These are phyloP conservation scores for Sphenostylis stenocarpa DNA, from an alignment of 306 rosid species.

Conservation along the genomic window DNA sequence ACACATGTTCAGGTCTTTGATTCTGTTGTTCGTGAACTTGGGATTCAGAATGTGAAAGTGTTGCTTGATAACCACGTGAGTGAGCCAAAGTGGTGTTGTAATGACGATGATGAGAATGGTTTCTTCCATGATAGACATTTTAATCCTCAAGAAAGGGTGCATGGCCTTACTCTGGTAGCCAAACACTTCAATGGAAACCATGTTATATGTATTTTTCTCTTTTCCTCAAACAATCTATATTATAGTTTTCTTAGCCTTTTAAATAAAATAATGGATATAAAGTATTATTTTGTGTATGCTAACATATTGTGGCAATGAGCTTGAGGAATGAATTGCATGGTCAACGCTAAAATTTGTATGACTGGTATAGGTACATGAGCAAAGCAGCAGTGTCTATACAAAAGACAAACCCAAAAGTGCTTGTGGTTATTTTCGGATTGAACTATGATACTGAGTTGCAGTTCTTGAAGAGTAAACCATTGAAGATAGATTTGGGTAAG, in stretches of 20 bases:
- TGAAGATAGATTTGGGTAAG: too few species aligned
- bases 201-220: too few species aligned
- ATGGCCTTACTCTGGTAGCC: too few species aligned
- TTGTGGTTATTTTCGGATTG: conserved; percentile 55
- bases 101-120: conserved; percentile 54
- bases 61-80: conserved; percentile 62
- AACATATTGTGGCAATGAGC: too few species aligned
- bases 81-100: conserved; percentile 58
- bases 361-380: conserved; percentile 45
- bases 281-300: too few species aligned
- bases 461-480: conserved; percentile 35
- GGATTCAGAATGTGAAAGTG: conserved; percentile 40
- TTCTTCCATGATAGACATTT: conserved; percentile 56
- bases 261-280: too few species aligned
- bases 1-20: conserved; percentile 38
- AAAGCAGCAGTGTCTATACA: conserved; percentile 46
- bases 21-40: conserved; percentile 38
- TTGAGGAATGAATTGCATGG: conserved; percentile 54
- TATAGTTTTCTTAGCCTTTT: too few species aligned
- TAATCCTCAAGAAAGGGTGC: too few species aligned
- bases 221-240: too few species aligned
- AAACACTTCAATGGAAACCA: too few species aligned
- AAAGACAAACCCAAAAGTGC: conserved; percentile 40
- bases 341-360: conserved; percentile 37
- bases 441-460: conserved; percentile 55